phyloP scores from a whole-genome alignment of 257 asterid genomes.

The Forsythia viridissima region DNA sequence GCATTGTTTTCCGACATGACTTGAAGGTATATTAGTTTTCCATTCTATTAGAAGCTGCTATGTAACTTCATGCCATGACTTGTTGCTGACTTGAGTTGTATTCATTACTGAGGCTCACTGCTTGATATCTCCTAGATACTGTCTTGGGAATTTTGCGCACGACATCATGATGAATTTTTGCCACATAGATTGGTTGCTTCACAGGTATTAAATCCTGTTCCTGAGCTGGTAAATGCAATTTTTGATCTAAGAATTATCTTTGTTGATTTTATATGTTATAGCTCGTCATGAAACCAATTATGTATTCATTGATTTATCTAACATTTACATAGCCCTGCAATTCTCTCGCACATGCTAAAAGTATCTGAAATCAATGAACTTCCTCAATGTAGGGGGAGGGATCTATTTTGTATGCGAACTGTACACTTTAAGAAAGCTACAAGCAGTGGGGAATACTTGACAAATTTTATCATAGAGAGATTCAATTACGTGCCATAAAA shows the following conservation, averaged over 20 bases:
- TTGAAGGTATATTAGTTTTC: constrained; percentile 51
- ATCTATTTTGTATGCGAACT: neutral
- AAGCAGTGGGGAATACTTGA: neutral
- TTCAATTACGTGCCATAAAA: neutral
- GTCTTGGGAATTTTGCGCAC: constrained; percentile 68
- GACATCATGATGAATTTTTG: constrained; percentile 55
- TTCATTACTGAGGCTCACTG: constrained; percentile 6
- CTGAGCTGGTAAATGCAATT: constrained; percentile 15
- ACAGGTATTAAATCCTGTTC: constrained; percentile 42
- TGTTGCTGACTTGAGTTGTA: neutral
- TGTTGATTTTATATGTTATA: neutral
- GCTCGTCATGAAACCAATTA: neutral
- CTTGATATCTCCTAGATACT: constrained; percentile 42
- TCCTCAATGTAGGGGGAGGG: neutral
- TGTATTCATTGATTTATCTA: neutral
- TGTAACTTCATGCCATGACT: neutral
- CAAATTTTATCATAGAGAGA: neutral
- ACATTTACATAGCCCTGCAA: neutral
- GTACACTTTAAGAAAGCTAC: neutral
- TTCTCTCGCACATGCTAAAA: neutral
- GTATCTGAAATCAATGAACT: neutral
- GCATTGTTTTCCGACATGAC: constrained; percentile 52
- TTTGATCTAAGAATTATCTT: neutral
- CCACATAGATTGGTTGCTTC: constrained; percentile 42
- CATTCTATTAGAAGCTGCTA: neutral